Percentiles rank a stretch among this genome's conserved stretches.
Conservation (phyloP, 31 red algal species). For the Endocladia muricata region DNA sequence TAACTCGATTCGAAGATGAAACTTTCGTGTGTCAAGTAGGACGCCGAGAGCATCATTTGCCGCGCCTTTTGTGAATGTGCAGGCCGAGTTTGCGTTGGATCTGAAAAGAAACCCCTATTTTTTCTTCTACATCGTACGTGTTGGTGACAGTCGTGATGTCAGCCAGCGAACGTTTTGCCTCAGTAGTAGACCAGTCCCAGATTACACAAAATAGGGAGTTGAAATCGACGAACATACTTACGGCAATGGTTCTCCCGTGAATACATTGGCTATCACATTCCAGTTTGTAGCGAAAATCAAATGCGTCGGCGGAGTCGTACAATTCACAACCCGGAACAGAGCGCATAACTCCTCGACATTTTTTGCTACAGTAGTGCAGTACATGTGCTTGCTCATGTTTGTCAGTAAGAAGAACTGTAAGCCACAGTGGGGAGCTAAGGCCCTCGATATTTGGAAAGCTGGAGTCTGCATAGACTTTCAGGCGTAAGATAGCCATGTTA, state of each 20-base stretch:
- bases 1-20: no score
- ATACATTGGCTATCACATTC: background rate
- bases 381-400: background rate
- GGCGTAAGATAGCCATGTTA: background rate
- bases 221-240: constrained; percentile 12
- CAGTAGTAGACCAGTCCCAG: constrained; percentile 1
- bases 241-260: background rate
- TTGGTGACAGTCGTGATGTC: constrained; percentile 7
- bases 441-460: constrained; percentile 34
- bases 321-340: constrained; percentile 44
- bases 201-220: constrained; percentile 17
- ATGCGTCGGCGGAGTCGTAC: constrained; percentile 20
- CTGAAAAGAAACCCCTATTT: no score
- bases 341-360: constrained; percentile 17
- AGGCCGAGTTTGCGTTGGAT: no score
- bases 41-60: no score
- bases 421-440: constrained; percentile 33
- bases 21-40: no score
- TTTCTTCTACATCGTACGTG: constrained; percentile 3
- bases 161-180: constrained; percentile 9
- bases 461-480: constrained; percentile 30
- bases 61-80: no score
- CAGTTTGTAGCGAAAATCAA: constrained; percentile 11
- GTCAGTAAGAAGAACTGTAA: constrained; percentile 41
- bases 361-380: constrained; percentile 16